These are phyloP conservation scores for Bipolaris sorokiniana DNA, from an alignment of 2,329 filamentous ascomycete species.

Conservation along the genomic window DNA sequence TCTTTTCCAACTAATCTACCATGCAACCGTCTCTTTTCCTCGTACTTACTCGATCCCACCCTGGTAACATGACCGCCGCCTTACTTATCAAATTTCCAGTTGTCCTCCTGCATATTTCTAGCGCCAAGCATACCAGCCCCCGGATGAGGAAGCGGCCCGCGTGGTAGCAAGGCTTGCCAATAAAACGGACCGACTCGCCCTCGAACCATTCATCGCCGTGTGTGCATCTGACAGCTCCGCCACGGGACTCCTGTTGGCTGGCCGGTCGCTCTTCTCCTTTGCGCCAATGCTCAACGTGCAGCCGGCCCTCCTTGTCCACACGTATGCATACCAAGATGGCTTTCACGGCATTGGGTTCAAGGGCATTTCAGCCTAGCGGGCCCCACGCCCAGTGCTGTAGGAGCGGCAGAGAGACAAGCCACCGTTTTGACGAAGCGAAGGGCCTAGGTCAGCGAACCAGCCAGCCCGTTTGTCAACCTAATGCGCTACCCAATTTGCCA, in stretches of 20 bases:
- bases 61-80: conserved; percentile 1
- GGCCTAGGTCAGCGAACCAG: too few relatives aligned
- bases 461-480: too few relatives aligned
- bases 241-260: conserved; percentile 6
- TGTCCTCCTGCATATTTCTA: conserved; percentile 1
- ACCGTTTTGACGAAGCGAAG: too few relatives aligned
- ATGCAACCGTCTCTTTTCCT: too few relatives aligned
- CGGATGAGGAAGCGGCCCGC: conserved; percentile 13
- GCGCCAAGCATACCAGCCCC: conserved; percentile 4
- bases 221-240: background rate
- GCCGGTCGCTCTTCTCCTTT: background rate
- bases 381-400: too few relatives aligned
- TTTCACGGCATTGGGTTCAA: too few relatives aligned
- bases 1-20: too few relatives aligned
- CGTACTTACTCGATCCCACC: background rate
- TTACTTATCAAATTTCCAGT: background rate
- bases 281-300: background rate
- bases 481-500: too few relatives aligned
- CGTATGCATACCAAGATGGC: too few relatives aligned
- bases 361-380: too few relatives aligned
- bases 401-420: too few relatives aligned
- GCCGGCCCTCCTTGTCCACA: too few relatives aligned
- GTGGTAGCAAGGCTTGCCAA: conserved; percentile 2
- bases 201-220: background rate
- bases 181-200: background rate